A percentile compares a stretch with the other conserved stretches of the same genome.
phyloP scores from a whole-genome alignment of 306 rosid species.

The Castanospermum australe region DNA sequence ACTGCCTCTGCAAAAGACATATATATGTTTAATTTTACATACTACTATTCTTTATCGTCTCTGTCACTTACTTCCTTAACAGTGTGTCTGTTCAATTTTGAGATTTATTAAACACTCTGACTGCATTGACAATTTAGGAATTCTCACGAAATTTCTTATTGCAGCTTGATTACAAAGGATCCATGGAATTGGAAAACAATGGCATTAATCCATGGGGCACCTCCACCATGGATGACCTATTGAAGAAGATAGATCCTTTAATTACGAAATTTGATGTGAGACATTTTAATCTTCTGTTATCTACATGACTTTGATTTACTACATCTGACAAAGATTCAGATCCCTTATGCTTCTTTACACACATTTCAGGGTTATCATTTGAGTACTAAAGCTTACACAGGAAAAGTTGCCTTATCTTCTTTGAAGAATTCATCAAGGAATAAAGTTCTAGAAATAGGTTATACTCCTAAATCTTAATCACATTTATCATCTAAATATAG shows the following conservation, averaged over 20 bases:
- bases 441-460: constrained; percentile 79
- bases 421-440: constrained; percentile 80
- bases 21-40: background rate
- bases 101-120: constrained; percentile 22
- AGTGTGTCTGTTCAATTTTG: background rate
- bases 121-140: background rate
- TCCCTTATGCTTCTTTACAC: constrained; percentile 8
- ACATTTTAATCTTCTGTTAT: constrained; percentile 19
- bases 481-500: constrained; percentile 11
- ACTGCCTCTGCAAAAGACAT: background rate
- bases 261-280: constrained; percentile 64
- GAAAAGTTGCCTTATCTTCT: constrained; percentile 65
- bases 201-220: constrained; percentile 80
- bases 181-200: constrained; percentile 21
- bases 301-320: background rate
- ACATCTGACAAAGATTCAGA: constrained; percentile 12
- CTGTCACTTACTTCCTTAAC: constrained; percentile 11
- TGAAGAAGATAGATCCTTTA: constrained; percentile 51
- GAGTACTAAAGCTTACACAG: constrained; percentile 62
- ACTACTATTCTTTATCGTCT: background rate
- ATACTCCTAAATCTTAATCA: constrained; percentile 16
- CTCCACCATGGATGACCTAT: constrained; percentile 49
- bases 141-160: constrained; percentile 25
- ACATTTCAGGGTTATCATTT: constrained; percentile 72
- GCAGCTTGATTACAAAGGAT: constrained; percentile 51